Conservation (phyloP, 2,329 filamentous ascomycete genomes). For the Leptographium wingfieldii region DNA sequence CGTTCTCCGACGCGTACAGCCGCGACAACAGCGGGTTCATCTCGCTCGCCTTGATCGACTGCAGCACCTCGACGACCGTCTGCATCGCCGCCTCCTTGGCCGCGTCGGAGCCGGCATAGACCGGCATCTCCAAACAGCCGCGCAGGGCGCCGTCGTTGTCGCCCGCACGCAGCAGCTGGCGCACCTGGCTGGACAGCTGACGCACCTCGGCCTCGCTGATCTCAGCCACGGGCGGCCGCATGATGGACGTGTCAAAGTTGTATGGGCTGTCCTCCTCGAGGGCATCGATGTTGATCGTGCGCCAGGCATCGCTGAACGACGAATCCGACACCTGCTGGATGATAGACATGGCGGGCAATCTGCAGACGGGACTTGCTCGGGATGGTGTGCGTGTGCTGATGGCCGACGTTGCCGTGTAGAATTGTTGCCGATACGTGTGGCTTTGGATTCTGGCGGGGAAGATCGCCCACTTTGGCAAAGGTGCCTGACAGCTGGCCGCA, state of each 20-base stretch:
- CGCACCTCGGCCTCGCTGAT: slow-evolving; percentile 68
- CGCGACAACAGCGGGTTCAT: slow-evolving; percentile 81
- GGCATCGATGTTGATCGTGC: slow-evolving; percentile 89
- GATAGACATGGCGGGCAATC: slow-evolving; percentile 41
- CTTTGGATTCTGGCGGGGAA: background rate
- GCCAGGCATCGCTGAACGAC: slow-evolving; percentile 53
- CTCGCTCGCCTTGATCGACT: slow-evolving; percentile 90
- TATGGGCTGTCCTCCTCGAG: slow-evolving; percentile 77
- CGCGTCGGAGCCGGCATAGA: slow-evolving; percentile 50
- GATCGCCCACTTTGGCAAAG: background rate
- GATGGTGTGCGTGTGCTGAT: background rate
- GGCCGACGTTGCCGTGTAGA: background rate
- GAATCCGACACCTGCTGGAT: slow-evolving; percentile 52
- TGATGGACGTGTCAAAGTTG: slow-evolving; percentile 82
- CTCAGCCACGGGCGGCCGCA: slow-evolving; percentile 65
- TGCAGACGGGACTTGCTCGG: background rate
- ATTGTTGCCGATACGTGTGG: background rate
- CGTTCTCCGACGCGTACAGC: slow-evolving; percentile 67
- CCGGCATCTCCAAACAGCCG: slow-evolving; percentile 72
- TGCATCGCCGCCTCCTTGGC: slow-evolving; percentile 72
- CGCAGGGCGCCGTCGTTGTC: slow-evolving; percentile 79
- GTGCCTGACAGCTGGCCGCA: background rate
- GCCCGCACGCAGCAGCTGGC: slow-evolving; percentile 75
- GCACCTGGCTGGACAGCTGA: slow-evolving; percentile 64
- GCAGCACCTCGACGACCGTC: slow-evolving; percentile 83